Conservation (phyloP, 805 yeast genomes). For the Metschnikowia santaceciliae region DNA sequence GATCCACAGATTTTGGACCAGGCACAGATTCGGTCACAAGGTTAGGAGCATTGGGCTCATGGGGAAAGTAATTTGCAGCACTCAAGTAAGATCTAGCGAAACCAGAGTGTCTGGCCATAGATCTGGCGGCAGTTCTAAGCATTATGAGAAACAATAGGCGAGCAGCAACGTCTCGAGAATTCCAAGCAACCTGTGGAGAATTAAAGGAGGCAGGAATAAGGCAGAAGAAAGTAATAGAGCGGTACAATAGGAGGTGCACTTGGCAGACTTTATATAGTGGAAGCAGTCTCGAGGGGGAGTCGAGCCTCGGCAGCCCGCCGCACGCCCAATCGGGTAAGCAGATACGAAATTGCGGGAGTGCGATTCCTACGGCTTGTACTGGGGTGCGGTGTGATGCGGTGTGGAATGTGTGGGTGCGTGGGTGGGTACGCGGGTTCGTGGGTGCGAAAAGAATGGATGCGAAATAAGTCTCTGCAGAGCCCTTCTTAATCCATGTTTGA, state of each 20-base stretch:
- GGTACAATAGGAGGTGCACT: not conserved
- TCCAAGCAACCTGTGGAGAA: no score
- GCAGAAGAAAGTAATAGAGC: not conserved
- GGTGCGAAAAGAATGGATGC: constrained; percentile 4
- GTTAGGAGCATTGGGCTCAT: constrained; percentile 33
- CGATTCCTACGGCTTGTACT: not conserved
- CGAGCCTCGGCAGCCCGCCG: not conserved
- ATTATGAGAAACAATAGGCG: not conserved
- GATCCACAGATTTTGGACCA: constrained; percentile 31
- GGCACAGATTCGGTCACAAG: constrained; percentile 31
- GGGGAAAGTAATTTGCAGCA: constrained; percentile 31
- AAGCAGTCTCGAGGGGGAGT: not conserved
- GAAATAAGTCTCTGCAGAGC: not conserved
- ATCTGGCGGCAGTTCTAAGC: not conserved
- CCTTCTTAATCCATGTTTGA: no score
- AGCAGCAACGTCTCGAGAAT: no score
- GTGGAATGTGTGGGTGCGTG: not conserved
- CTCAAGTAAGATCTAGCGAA: constrained; percentile 12
- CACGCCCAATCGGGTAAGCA: not conserved
- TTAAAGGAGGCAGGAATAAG: no score
- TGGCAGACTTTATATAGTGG: not conserved
- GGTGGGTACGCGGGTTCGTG: not conserved
- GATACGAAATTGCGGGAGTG: constrained; percentile 4
- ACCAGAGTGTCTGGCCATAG: not conserved
- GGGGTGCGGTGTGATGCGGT: no score